Conservation (phyloP, 2,329 filamentous ascomycete genomes). For the Sclerotinia sclerotiorum region DNA sequence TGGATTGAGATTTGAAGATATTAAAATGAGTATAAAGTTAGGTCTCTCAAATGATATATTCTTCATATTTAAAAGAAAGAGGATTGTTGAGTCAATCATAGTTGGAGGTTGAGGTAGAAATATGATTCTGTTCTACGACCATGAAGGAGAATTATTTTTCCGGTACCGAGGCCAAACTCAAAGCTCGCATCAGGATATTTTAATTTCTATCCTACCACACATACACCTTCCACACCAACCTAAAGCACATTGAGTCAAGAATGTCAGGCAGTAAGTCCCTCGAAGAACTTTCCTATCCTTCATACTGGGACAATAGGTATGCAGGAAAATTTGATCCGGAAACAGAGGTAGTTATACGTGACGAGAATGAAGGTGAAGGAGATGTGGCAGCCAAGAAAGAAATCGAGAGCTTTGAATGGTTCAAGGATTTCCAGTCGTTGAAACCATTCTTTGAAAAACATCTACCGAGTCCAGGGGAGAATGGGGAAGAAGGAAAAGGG, state of each 20-base stretch:
- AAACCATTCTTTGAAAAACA: slow-evolving; percentile 48
- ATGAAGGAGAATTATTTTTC: too few relatives aligned
- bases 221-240: neutral
- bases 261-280: slow-evolving; percentile 28
- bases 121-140: too few relatives aligned
- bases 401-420: slow-evolving; percentile 49
- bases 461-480: slow-evolving; percentile 43
- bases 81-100: too few relatives aligned
- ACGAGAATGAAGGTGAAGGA: slow-evolving; percentile 41
- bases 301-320: slow-evolving; percentile 27
- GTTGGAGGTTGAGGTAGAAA: too few relatives aligned
- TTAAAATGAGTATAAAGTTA: too few relatives aligned
- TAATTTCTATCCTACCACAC: neutral
- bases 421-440: slow-evolving; percentile 50
- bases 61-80: too few relatives aligned
- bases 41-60: too few relatives aligned
- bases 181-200: too few relatives aligned
- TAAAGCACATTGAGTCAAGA: neutral
- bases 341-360: neutral
- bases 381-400: slow-evolving; percentile 15
- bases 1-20: too few relatives aligned
- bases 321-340: slow-evolving; percentile 1
- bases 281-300: slow-evolving; percentile 44
- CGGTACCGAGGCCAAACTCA: too few relatives aligned
- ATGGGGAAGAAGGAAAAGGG: slow-evolving; percentile 37